Evolutionary conservation across 345 rosid genomes (phyloP).

Genomic region (Pugionium dolabratum): DNA sequence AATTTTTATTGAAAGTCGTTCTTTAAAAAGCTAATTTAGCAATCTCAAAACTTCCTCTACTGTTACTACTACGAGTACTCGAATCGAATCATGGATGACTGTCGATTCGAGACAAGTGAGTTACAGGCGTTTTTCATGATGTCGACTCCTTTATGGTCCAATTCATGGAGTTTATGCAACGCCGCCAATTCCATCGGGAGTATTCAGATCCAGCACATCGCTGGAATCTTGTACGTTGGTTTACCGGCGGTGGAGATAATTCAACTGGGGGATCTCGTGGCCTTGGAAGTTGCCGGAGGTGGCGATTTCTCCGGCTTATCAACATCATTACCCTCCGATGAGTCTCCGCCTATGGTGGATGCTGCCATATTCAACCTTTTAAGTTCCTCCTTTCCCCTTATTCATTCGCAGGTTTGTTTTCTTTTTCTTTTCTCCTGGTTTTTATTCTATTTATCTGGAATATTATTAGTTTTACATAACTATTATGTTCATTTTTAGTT

Average conservation of each 20-base stretch:
- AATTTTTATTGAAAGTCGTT: background rate
- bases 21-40: background rate
- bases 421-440: background rate
- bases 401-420: slow-evolving; percentile 51
- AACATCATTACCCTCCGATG: slow-evolving; percentile 38
- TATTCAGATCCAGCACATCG: slow-evolving; percentile 40
- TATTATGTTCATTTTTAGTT: background rate
- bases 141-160: slow-evolving; percentile 54
- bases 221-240: slow-evolving; percentile 53
- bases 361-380: slow-evolving; percentile 47
- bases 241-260: slow-evolving; percentile 42
- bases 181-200: background rate
- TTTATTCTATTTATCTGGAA: background rate
- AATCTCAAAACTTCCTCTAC: background rate
- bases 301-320: slow-evolving; percentile 46
- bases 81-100: slow-evolving; percentile 28
- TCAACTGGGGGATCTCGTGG: slow-evolving; percentile 29
- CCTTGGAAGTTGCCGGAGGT: slow-evolving; percentile 7
- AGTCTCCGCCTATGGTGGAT: slow-evolving; percentile 56
- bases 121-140: slow-evolving; percentile 58
- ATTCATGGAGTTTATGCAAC: slow-evolving; percentile 64
- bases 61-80: background rate
- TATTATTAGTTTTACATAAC: background rate
- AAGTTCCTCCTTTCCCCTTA: slow-evolving; percentile 25
- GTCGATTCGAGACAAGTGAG: slow-evolving; percentile 81